A percentile compares a stretch with the other conserved stretches of the same genome.
Conservation (phyloP, 106 monocot species). For the Vanilla planifolia region DNA sequence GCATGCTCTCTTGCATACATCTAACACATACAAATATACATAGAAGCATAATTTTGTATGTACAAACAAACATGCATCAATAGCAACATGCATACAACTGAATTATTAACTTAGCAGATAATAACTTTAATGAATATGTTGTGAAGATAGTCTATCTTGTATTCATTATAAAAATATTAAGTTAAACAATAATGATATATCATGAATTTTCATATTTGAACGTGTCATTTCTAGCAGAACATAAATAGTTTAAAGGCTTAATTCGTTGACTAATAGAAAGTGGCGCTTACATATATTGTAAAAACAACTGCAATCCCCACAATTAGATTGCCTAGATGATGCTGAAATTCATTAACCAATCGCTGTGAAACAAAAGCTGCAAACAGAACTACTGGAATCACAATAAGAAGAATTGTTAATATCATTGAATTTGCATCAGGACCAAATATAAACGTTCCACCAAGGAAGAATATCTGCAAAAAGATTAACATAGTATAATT, state of each 20-base stretch:
- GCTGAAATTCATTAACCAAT: slow-evolving; percentile 31
- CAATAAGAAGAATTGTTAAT: slow-evolving; percentile 37
- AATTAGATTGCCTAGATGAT: slow-evolving; percentile 25
- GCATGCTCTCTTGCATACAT: too few relatives aligned
- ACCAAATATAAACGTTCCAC: slow-evolving; percentile 57
- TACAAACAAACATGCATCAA: too few relatives aligned
- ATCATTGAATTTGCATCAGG: slow-evolving; percentile 57
- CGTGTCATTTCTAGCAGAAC: too few relatives aligned
- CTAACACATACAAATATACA: too few relatives aligned
- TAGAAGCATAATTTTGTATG: too few relatives aligned
- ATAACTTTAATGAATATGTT: too few relatives aligned
- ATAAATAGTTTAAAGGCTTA: not conserved
- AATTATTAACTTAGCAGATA: too few relatives aligned
- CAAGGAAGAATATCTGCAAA: slow-evolving; percentile 50
- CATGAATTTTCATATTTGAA: too few relatives aligned
- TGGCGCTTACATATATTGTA: slow-evolving; percentile 35
- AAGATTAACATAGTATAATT: not conserved
- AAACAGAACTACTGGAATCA: slow-evolving; percentile 45
- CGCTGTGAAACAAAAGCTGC: slow-evolving; percentile 34
- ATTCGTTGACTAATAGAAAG: not conserved
- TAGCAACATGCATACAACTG: too few relatives aligned
- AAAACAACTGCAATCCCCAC: slow-evolving; percentile 23
- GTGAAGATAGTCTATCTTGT: too few relatives aligned
- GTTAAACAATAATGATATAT: too few relatives aligned
- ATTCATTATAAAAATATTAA: too few relatives aligned